Conservation (phyloP, 495 filamentous ascomycete genomes). For the Margaritispora aquatica region DNA sequence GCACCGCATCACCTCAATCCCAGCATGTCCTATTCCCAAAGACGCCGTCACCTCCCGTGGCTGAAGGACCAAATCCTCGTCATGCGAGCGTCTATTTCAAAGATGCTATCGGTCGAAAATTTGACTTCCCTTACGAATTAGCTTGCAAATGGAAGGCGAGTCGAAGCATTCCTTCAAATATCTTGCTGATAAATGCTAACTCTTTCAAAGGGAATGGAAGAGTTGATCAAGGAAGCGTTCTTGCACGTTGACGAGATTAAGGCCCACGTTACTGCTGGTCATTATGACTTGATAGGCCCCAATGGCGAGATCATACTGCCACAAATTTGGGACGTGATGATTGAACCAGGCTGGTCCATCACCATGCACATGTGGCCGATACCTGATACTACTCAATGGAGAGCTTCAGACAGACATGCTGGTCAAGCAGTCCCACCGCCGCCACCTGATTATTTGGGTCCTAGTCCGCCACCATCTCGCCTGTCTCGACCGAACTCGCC, state of each 20-base stretch:
- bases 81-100: conserved; percentile 60
- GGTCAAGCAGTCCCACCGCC: too few species aligned
- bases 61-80: too few species aligned
- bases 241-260: conserved; percentile 36
- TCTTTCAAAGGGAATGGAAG: conserved; percentile 41
- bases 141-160: conserved; percentile 55
- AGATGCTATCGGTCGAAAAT: conserved; percentile 56
- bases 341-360: conserved; percentile 59
- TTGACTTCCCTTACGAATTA: conserved; percentile 53
- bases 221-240: conserved; percentile 39
- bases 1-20: too few species aligned
- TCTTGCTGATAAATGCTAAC: neutral
- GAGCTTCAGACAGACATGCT: too few species aligned
- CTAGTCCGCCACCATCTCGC: too few species aligned
- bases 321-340: conserved; percentile 42
- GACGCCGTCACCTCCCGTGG: too few species aligned
- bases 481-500: too few species aligned
- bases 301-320: conserved; percentile 40
- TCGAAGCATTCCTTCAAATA: neutral
- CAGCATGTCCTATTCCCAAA: too few species aligned
- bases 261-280: conserved; percentile 35
- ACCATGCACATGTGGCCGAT: conserved; percentile 91
- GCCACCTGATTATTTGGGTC: too few species aligned
- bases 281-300: conserved; percentile 39
- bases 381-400: too few species aligned